Base-by-base conservation (phyloP, 345 rosid genomes). In the Sapria himalayana region DNA sequence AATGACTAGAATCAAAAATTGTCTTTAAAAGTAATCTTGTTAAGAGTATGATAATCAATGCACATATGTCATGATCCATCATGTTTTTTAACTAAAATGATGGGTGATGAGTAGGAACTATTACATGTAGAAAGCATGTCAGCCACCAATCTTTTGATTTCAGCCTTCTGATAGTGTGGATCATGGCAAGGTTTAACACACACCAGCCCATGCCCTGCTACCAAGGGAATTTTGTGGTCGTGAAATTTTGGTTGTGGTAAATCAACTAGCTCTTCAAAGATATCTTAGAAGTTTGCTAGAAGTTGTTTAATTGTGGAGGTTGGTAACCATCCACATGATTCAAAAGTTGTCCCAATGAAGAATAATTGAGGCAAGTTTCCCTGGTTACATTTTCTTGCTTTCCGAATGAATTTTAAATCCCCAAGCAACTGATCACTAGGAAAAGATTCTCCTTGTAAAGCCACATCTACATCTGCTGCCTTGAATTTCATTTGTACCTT, bases 191-290 rank as follows among this genome's bases (percentile, higher is more conserved):
- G 27, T 18, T 22, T 39, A 4, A 22, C 25, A 21, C 43, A 39
- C 0, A 39, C 23, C 7, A 4, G 43, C 12, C 17, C 27, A 21
- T 18, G 19, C 10, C 42, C 42, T 19, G 14, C 6, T 19, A 10
- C n/a, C 12, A 37, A 37, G 12, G 41, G 41, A 37, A 37, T 37
- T 9, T 37, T 37, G n/a, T 37, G 41, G 13, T 37, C 41, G 1
- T 37, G 11, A 15, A 15, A 3, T 1, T 25, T 12, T 17, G 22
- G 13, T 1, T 22, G 25, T 8, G 25, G 42, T 38, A 38, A 11
- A 2, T 16, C n/a, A 1, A 4, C 22, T 11, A 16, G 42, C n/a
- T 38, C 42, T 19, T 38, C 14, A 19, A 38, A 38, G 8, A 38
- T 11, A 38, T 38, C 25, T 38, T 38, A 2, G 10, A 17, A 38